Conservation (phyloP, 1,284 basidiomycete species). For the Cryptococcus sp. region DNA sequence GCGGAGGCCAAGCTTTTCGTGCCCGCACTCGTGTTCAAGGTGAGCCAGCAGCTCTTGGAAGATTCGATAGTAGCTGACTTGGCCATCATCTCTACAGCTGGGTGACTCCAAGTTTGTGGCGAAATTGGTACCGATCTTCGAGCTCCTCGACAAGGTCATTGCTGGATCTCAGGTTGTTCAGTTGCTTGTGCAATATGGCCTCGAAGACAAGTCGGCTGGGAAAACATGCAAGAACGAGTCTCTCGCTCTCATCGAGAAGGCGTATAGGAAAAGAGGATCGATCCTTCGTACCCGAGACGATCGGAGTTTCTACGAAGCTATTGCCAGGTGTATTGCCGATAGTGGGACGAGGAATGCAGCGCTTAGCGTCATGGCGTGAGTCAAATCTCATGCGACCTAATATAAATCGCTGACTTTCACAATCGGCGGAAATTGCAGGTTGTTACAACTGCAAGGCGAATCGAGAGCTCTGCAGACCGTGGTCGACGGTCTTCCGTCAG, state of each 20-base stretch:
- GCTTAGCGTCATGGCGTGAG: slow-evolving; percentile 52
- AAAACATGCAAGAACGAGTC: slow-evolving; percentile 52
- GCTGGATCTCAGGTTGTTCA: slow-evolving; percentile 67
- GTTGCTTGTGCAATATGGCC: slow-evolving; percentile 71
- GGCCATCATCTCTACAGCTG: slow-evolving; percentile 41
- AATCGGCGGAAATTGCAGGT: slow-evolving; percentile 14
- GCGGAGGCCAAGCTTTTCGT: slow-evolving; percentile 85
- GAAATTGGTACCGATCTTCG: slow-evolving; percentile 57
- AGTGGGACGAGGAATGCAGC: slow-evolving; percentile 48
- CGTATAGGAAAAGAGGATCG: slow-evolving; percentile 47
- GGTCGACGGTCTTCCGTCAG: slow-evolving; percentile 38
- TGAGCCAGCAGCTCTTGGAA: slow-evolving; percentile 48
- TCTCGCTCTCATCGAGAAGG: slow-evolving; percentile 46
- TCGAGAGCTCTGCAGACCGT: slow-evolving; percentile 41
- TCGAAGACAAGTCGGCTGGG: slow-evolving; percentile 49
- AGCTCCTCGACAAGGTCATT: slow-evolving; percentile 53
- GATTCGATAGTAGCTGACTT: slow-evolving; percentile 1
- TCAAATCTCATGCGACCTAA: neutral
- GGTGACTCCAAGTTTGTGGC: slow-evolving; percentile 58
- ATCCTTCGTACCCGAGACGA: slow-evolving; percentile 46
- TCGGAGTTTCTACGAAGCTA: slow-evolving; percentile 44
- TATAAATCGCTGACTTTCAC: slow-evolving; percentile 1
- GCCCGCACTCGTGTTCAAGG: slow-evolving; percentile 88
- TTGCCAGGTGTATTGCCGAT: slow-evolving; percentile 63
- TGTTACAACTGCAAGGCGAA: slow-evolving; percentile 48